These are phyloP conservation scores for Aspergillus sp. DNA, from an alignment of 2,329 filamentous ascomycete genomes.

Conservation along the genomic window DNA sequence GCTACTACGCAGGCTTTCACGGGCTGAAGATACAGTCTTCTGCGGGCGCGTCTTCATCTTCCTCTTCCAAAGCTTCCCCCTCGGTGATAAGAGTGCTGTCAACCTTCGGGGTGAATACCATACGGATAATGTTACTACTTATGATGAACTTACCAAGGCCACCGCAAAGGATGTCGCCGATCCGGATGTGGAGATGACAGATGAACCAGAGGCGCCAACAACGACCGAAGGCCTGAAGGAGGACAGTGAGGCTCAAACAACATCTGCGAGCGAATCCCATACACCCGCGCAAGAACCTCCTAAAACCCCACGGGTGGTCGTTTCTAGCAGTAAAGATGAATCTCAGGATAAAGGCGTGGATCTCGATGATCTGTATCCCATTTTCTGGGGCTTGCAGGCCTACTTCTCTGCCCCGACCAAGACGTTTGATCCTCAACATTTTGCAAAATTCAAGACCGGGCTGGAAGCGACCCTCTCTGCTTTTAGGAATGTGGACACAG, in stretches of 20 bases:
- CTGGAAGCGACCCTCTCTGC: conserved; percentile 67
- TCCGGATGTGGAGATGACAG: conserved; percentile 68
- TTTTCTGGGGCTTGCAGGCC: conserved; percentile 92
- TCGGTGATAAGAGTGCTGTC: conserved; percentile 95
- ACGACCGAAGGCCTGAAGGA: conserved; percentile 36
- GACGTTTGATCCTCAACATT: conserved; percentile 71
- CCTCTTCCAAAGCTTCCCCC: conserved; percentile 94
- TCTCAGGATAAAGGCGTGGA: conserved; percentile 55
- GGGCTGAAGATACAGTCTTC: conserved; percentile 95
- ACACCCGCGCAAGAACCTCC: conserved; percentile 15
- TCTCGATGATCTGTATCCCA: conserved; percentile 75
- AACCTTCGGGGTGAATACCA: conserved; percentile 96
- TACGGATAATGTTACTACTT: conserved; percentile 88
- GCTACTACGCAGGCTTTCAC: conserved; percentile 85
- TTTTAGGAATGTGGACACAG: conserved; percentile 71
- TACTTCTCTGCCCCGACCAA: conserved; percentile 87
- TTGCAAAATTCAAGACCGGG: conserved; percentile 65
- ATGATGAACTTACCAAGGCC: conserved; percentile 59
- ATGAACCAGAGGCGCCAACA: conserved; percentile 38
- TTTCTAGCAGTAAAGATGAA: conserved; percentile 26
- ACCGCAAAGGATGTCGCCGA: conserved; percentile 47
- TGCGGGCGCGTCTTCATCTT: conserved; percentile 98
- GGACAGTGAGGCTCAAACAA: conserved; percentile 25
- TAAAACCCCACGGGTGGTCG: conserved; percentile 29
- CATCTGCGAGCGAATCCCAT: conserved; percentile 20